Base-by-base conservation (phyloP, 2,329 filamentous ascomycete genomes). In the Pseudogymnoascus sp. region DNA sequence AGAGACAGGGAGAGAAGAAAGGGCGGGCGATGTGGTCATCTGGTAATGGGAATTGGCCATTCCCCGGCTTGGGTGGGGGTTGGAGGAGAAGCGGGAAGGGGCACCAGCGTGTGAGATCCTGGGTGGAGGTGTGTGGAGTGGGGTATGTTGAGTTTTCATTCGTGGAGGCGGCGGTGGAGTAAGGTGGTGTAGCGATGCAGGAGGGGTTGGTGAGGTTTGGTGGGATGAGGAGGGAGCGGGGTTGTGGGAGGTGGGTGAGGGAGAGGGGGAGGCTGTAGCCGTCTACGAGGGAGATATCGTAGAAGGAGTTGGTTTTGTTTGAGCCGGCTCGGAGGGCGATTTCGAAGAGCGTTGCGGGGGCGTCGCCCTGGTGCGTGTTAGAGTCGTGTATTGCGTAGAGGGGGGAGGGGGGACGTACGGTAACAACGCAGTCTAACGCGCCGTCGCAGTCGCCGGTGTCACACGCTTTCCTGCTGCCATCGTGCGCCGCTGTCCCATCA, bases 221-320 rank as follows among this genome's bases (percentile, higher is more conserved):
- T 11, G 89, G 88, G 64, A 93, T 87, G 62, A 79, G 76, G 60
- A 79, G 75, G 7, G 88, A 81, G 1, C 79, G 81, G 7, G 82
- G 80, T 68, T 89, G 87, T 1, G 83, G 82, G 26, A 84, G 78
- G 68, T 86, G 83, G 62, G 81, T 79, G 71, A 85, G 83, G 31
- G 84, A 87, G 66, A 93, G 72, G 1, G 89, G 88, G 1, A 93
- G 76, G 72, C 93, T 93, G 80, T 93, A 93, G 59, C 90, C 90
- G 72, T 95, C 90, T 21, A 95, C 90, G 2, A 93, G 80, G 42
- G 89, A 92, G 66, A 95, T 90, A 74, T 95, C 90, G 76, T 93
- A 93, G 73, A 91, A 95, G 9, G 86, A 88, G 71, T 92, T 88
- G 64, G 72, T 75, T 59, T 78, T 77, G 21, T 79, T 78, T 46